These are phyloP conservation scores for Seminavis robusta DNA, from an alignment of 108 stramenopile species.

Conservation along the genomic window DNA sequence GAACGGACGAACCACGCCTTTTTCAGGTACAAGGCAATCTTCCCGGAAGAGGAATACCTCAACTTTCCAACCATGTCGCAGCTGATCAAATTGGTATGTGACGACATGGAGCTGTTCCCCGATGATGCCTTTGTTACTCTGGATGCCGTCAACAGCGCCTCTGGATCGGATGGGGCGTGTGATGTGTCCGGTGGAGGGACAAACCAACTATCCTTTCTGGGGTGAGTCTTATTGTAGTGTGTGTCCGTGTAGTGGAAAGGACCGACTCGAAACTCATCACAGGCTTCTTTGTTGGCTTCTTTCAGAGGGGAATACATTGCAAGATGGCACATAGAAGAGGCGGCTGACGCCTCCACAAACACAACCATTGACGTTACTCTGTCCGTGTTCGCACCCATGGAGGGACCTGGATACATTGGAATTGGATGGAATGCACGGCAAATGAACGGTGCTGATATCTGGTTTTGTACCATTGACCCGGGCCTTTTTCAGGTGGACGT, in stretches of 20 bases:
- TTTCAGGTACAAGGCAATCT: no score
- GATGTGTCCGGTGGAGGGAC: background rate
- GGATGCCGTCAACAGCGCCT: background rate
- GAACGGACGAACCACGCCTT: no score
- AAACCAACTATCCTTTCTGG: conserved; percentile 2
- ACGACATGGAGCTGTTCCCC: background rate
- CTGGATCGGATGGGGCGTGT: background rate
- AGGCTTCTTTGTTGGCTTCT: no score
- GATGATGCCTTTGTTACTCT: background rate
- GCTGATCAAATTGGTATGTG: conserved; percentile 3
- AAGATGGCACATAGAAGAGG: background rate
- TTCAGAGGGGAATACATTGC: no score
- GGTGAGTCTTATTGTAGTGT: background rate
- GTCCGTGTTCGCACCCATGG: background rate
- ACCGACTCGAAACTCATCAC: no score
- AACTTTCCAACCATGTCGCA: background rate
- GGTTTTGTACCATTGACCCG: conserved; percentile 1
- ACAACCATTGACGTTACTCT: conserved; percentile 5
- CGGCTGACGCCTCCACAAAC: background rate
- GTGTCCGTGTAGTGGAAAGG: no score
- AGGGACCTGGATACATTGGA: conserved; percentile 7
- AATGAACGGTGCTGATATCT: conserved; percentile 12
- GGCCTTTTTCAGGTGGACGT: no score
- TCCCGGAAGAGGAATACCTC: background rate
- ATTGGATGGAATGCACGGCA: conserved; percentile 1